Evolutionary conservation across 306 rosid genomes (phyloP).

Genomic region (Herpetospermum pedunculosum): DNA sequence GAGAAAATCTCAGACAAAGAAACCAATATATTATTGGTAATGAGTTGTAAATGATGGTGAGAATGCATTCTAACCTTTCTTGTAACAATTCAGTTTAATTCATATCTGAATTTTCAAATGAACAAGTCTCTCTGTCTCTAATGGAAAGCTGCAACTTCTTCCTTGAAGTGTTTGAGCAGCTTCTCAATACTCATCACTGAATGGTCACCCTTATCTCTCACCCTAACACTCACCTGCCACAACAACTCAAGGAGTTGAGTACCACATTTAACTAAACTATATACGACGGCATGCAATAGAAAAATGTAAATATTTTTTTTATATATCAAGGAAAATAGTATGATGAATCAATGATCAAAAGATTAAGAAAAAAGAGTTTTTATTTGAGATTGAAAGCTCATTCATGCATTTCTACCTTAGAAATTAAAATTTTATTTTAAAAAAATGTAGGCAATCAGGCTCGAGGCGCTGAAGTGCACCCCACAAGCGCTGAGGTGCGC

Average conservation of each 20-base stretch:
- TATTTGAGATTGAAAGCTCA: no score
- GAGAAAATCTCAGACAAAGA: neutral
- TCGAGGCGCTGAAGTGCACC: no score
- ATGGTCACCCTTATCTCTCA: conserved; percentile 60
- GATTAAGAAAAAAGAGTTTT: no score
- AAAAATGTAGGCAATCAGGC: no score
- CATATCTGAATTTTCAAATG: neutral
- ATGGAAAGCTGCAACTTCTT: conserved; percentile 49
- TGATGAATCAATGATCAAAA: no score
- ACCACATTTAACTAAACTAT: neutral
- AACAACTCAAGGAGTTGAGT: neutral
- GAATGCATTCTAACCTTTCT: neutral
- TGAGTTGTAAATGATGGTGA: neutral
- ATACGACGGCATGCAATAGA: no score
- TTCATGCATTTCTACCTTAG: no score
- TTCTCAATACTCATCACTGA: conserved; percentile 47
- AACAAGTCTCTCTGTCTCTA: conserved; percentile 22
- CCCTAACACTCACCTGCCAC: conserved; percentile 82
- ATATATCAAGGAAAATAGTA: no score
- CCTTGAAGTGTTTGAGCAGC: conserved; percentile 50
- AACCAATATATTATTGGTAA: neutral
- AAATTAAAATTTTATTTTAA: no score
- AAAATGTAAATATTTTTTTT: no score
- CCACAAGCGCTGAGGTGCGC: no score
- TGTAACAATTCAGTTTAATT: no score